Base-by-base conservation (phyloP, 305 asterid species). In the Salvia sclarea region DNA sequence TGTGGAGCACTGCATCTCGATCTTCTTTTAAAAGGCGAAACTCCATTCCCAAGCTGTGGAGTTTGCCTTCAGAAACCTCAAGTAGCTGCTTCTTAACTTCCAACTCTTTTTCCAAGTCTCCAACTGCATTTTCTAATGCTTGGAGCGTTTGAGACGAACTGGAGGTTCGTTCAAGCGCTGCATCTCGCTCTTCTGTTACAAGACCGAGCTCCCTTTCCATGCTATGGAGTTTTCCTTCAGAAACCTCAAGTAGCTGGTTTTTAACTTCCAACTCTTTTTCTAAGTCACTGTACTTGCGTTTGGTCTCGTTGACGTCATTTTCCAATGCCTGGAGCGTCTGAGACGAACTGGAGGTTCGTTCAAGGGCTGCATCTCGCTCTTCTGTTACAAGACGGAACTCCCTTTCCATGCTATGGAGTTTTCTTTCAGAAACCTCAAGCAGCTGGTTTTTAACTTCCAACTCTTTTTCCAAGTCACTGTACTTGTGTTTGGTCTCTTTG, bases 1-100 rank as follows among this genome's bases (percentile, higher is more conserved):
- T 74, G 55, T 66, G 76, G 9, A 74, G 62, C 25, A 78, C 71
- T 6, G 52, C 70, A 66, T 88, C 93, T 57, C 84, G 81, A 38
- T 91, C 98, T 74, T 82, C 84, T 82, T 83, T 84, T 66, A 91
- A 50, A 57, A 78, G 76, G 61, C 74, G 41, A 33, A 86, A 75
- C 76, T 92, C 93, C 50, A 73, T 79, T 78, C 88, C 96, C 76
- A 92, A 82, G 87, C 83, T 84, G 24, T 69, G 74, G 69, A 78
- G 28, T 13, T 24, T 53, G 5, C 33, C 65, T 60, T 38, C 25
- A 1, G 50, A 38, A 6, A 11, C 65, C 50, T 60, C 1, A 13
- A 60, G 50, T 20, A 60, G 20, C 50, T 60, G 65, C 0, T 37
- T 60, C 20, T 38, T 60, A 40, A 21, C 35, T 38, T 38, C 65